Conservation (phyloP, 805 yeast genomes). For the Dipodascopsis uninucleata region DNA sequence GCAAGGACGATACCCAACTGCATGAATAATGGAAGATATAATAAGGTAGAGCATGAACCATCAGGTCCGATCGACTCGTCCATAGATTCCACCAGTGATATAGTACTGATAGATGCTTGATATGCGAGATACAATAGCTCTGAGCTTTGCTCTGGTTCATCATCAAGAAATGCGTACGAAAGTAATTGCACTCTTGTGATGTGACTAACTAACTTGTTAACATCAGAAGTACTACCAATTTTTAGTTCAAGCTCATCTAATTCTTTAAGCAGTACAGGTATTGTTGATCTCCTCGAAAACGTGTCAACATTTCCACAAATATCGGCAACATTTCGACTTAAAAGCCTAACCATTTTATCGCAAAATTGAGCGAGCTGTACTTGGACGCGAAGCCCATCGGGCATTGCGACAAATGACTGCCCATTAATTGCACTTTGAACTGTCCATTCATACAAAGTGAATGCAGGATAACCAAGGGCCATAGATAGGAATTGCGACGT, state of each 20-base stretch:
- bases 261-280: conserved; percentile 66
- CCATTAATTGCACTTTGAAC: conserved; percentile 53
- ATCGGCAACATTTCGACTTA: conserved; percentile 67
- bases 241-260: conserved; percentile 71
- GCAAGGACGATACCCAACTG: conserved; percentile 86
- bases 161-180: conserved; percentile 77
- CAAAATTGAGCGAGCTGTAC: conserved; percentile 81
- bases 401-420: conserved; percentile 46
- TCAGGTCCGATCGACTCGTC: conserved; percentile 64
- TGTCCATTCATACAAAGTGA: conserved; percentile 76
- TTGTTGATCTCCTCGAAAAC: conserved; percentile 68
- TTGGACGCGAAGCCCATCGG: conserved; percentile 66
- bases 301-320: conserved; percentile 62
- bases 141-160: conserved; percentile 52
- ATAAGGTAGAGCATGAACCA: conserved; percentile 54
- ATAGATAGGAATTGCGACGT: conserved; percentile 88
- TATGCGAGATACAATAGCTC: conserved; percentile 74
- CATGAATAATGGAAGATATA: conserved; percentile 75
- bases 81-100: conserved; percentile 45
- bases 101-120: conserved; percentile 60
- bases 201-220: conserved; percentile 62
- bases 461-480: conserved; percentile 91
- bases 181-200: conserved; percentile 78
- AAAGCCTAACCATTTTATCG: conserved; percentile 73
- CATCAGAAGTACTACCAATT: conserved; percentile 55